phyloP scores from a whole-genome alignment of 2,329 filamentous ascomycete genomes.

The Penicillium sclerotiorum region DNA sequence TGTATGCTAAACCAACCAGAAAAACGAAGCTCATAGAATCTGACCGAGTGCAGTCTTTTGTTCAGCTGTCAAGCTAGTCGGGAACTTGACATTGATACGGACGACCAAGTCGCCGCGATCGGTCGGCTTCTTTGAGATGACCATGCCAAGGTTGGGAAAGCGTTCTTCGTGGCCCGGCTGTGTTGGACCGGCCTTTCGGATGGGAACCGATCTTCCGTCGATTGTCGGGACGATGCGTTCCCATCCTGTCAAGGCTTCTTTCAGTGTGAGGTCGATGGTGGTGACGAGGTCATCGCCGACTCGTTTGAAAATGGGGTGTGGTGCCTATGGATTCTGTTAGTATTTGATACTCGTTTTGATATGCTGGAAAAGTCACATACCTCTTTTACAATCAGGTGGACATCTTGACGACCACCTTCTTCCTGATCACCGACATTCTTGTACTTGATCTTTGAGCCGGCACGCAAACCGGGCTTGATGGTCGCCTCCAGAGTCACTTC shows the following conservation, averaged over 20 bases:
- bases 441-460: constrained; percentile 98
- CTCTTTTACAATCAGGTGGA: constrained; percentile 94
- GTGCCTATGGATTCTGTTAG: constrained; percentile 68
- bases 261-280: constrained; percentile 79
- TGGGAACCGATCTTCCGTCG: constrained; percentile 79
- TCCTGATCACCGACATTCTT: constrained; percentile 97
- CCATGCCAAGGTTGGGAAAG: constrained; percentile 91
- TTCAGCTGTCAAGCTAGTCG: constrained; percentile 69
- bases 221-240: constrained; percentile 88
- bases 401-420: constrained; percentile 90
- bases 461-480: constrained; percentile 94
- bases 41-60: constrained; percentile 83
- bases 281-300: constrained; percentile 85
- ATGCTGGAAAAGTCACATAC: constrained; percentile 54
- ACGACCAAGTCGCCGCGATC: constrained; percentile 87
- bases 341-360: neutral
- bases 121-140: constrained; percentile 83
- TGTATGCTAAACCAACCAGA: constrained; percentile 21
- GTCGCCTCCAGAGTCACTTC: constrained; percentile 92
- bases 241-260: constrained; percentile 95
- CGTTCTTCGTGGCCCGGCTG: constrained; percentile 78
- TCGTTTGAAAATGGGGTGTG: constrained; percentile 79
- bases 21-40: constrained; percentile 57
- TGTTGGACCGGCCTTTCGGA: constrained; percentile 82
- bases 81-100: constrained; percentile 91